Conservation (phyloP, 1,139 yeast species). For the Geotrichum bryndzae region DNA sequence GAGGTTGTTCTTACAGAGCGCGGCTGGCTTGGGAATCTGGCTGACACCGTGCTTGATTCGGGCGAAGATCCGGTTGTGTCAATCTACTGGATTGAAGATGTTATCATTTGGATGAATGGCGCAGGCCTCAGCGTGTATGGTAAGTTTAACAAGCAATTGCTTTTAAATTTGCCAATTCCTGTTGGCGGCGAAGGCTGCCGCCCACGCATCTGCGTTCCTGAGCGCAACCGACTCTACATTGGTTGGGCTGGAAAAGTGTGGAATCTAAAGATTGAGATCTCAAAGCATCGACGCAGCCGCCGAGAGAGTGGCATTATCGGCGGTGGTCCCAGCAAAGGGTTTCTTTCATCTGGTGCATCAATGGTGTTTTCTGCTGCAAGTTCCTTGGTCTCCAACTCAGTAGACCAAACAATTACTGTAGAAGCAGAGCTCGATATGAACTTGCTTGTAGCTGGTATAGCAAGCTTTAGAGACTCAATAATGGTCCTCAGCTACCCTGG, state of each 20-base stretch:
- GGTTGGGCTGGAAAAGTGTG: slow-evolving; percentile 84
- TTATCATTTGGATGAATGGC: slow-evolving; percentile 81
- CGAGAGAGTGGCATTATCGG: slow-evolving; percentile 2
- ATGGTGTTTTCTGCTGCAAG: slow-evolving; percentile 15
- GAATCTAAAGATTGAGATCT: slow-evolving; percentile 48
- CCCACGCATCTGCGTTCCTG: slow-evolving; percentile 69
- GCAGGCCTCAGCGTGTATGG: slow-evolving; percentile 51
- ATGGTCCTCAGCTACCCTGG: slow-evolving; percentile 40
- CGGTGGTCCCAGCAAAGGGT: neutral
- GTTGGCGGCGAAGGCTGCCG: slow-evolving; percentile 68
- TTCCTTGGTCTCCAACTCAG: slow-evolving; percentile 23
- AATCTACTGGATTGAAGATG: slow-evolving; percentile 49
- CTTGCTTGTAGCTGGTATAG: slow-evolving; percentile 68
- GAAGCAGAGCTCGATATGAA: slow-evolving; percentile 53
- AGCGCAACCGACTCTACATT: slow-evolving; percentile 59
- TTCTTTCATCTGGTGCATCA: slow-evolving; percentile 24
- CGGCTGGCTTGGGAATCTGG: slow-evolving; percentile 81
- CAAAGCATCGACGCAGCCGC: slow-evolving; percentile 6
- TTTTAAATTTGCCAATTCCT: slow-evolving; percentile 55
- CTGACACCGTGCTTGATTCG: slow-evolving; percentile 57
- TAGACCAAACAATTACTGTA: slow-evolving; percentile 51
- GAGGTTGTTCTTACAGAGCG: slow-evolving; percentile 65
- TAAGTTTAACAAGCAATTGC: slow-evolving; percentile 23
- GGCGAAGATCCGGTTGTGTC: slow-evolving; percentile 69
- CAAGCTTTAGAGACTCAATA: slow-evolving; percentile 48